phyloP scores from a whole-genome alignment of 495 filamentous ascomycete species.

The Talaromyces proteolyticus region DNA sequence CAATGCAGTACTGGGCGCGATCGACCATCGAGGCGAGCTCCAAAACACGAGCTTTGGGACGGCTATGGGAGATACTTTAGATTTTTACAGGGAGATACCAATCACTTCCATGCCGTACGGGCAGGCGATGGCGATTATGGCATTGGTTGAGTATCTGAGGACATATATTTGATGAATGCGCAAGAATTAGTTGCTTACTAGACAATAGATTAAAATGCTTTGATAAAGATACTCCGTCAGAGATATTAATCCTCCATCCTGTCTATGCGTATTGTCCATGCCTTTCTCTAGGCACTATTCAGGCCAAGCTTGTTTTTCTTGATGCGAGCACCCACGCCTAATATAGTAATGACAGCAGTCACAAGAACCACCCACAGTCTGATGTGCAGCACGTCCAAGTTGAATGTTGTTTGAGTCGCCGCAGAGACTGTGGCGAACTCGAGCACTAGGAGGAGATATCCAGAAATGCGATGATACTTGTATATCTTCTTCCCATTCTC shows the following conservation, averaged over 20 bases:
- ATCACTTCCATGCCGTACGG: conserved; percentile 73
- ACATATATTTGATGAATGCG: conserved; percentile 26
- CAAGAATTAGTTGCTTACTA: not conserved
- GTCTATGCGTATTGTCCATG: no score
- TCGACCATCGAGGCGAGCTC: conserved; percentile 58
- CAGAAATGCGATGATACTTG: conserved; percentile 80
- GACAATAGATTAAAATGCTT: not conserved
- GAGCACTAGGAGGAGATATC: conserved; percentile 67
- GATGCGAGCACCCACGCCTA: conserved; percentile 70
- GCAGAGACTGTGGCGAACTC: conserved; percentile 67
- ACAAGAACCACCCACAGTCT: conserved; percentile 67
- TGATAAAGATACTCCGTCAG: no score
- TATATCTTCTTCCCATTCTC: conserved; percentile 76
- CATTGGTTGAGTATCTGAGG: conserved; percentile 58
- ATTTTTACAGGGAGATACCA: conserved; percentile 66
- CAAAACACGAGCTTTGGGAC: conserved; percentile 69
- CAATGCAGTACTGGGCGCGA: conserved; percentile 50
- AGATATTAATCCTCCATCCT: no score
- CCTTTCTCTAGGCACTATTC: no score
- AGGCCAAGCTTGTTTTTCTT: conserved; percentile 75
- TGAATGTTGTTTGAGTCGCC: conserved; percentile 71
- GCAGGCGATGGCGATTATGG: conserved; percentile 73
- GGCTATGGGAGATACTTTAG: conserved; percentile 57
- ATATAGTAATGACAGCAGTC: conserved; percentile 51
- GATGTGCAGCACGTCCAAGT: conserved; percentile 53